Evolutionary conservation across 2,329 filamentous ascomycete genomes (phyloP).

Genomic region (Stachybotrys chlorohalonatus): DNA sequence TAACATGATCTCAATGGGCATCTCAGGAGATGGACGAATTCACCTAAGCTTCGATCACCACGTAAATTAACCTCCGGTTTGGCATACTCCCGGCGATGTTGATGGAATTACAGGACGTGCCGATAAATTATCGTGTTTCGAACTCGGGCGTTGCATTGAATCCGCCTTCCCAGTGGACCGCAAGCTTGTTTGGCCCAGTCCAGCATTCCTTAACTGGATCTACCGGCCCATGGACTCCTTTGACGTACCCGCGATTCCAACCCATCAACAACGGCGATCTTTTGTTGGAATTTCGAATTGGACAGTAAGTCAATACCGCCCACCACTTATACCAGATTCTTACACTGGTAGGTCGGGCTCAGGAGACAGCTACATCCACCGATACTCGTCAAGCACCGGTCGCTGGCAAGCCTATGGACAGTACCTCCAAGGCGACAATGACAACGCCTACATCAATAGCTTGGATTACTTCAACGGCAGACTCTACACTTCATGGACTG

Average conservation of each 20-base stretch:
- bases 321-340: not conserved
- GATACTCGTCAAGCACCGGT: conserved; percentile 4
- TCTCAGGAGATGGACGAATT: conserved; percentile 9
- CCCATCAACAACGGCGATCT: conserved; percentile 5
- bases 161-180: conserved; percentile 4
- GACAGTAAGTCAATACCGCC: not conserved
- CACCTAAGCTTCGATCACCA: conserved; percentile 13
- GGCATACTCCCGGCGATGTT: too few relatives aligned
- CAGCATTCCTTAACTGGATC: conserved; percentile 7
- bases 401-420: conserved; percentile 6
- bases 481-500: conserved; percentile 9
- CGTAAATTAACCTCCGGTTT: not conserved
- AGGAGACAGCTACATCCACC: conserved; percentile 10
- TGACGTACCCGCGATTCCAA: conserved; percentile 12
- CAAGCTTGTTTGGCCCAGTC: conserved; percentile 6
- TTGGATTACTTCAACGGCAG: conserved; percentile 4
- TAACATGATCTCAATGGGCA: conserved; percentile 12
- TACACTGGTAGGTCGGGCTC: conserved; percentile 3
- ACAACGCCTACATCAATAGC: conserved; percentile 12
- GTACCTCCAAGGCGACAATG: conserved; percentile 8
- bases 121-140: conserved; percentile 11
- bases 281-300: conserved; percentile 10
- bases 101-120: conserved; percentile 6
- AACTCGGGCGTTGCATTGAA: conserved; percentile 4
- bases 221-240: conserved; percentile 5